Evolutionary conservation across 768 basidiomycete genomes (phyloP), one percentile per base, ranked within the genome.

Genomic region (Paxillus involutus): DNA sequence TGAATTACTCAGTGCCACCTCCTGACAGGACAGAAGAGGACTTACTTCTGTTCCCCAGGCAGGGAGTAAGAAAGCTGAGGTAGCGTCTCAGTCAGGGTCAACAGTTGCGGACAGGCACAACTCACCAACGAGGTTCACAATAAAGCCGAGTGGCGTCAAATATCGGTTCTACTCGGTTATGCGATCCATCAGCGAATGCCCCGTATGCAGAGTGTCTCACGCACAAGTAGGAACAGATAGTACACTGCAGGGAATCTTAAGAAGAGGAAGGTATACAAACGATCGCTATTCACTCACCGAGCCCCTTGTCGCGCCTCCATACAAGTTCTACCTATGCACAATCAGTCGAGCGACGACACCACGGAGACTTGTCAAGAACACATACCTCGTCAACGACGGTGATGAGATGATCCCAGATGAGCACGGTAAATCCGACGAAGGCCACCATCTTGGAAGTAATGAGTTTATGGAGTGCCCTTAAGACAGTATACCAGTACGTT

Each of bases 111-210:
- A 26, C 29, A 30, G 16, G 13, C 14, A 14, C 21, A 33, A 6
- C 65, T 61, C 47, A 65, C 64, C 80, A 9, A 67, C 58, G 0
- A 85, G 61, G 53, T 85, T 84, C 43, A 85, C 63, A 16, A 85
- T 77, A 61, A 87, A 86, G 1, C 80, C 82, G 3, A 86, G 67
- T 0, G 84, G 84, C 0, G 81, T 84, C 17, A 86, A 67, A 59
- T 87, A 87, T 24, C 85, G 80, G 59, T 86, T 86, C 84, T 86
- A 48, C 33, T 37, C 13, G 5, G 36, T 8, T 1, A n/a, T 56
- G 44, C 49, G 33, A 45, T 19, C 7, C 6, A 9, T 14, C 36
- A 52, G 66, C 73, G 74, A 49, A 17, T 16, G 44, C 17, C 6
- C 30, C 33, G 19, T 32, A 30, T 10, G 44, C 39, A 33, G 4